Conservation (phyloP, 2,329 filamentous ascomycete genomes). For the Sarocladium strictum region DNA sequence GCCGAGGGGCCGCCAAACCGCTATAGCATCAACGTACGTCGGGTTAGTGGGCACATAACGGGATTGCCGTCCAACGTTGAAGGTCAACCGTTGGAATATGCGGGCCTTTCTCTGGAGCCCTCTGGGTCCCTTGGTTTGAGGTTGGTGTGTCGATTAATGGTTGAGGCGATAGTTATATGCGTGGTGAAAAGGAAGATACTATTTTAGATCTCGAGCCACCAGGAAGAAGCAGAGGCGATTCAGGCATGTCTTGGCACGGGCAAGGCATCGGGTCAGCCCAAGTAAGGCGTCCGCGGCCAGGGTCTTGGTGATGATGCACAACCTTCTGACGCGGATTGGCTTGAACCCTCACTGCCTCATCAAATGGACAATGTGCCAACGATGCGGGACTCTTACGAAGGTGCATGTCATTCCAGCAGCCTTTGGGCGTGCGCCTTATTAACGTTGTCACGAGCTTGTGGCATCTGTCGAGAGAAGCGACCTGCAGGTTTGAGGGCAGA, state of each 20-base stretch:
- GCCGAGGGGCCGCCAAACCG: neutral
- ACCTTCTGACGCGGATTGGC: neutral
- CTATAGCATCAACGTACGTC: neutral
- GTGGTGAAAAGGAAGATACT: neutral
- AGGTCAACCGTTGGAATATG: neutral
- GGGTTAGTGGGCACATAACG: neutral
- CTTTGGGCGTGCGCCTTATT: neutral
- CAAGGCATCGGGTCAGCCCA: neutral
- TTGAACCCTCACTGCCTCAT: neutral
- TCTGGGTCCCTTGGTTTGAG: neutral
- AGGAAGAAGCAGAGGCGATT: neutral
- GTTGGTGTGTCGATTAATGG: neutral
- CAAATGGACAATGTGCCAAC: no score
- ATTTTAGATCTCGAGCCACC: slow-evolving; percentile 1
- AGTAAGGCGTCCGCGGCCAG: neutral
- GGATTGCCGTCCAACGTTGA: neutral
- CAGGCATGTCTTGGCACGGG: neutral
- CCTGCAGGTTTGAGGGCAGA: neutral
- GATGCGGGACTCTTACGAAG: neutral
- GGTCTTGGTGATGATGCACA: neutral
- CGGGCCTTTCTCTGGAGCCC: neutral
- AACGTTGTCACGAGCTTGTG: neutral
- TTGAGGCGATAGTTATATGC: neutral
- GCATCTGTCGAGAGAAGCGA: neutral
- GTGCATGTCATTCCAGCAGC: neutral